Evolutionary conservation across 2,329 filamentous ascomycete species (phyloP).

Genomic region (Atkinsonella texensis): DNA sequence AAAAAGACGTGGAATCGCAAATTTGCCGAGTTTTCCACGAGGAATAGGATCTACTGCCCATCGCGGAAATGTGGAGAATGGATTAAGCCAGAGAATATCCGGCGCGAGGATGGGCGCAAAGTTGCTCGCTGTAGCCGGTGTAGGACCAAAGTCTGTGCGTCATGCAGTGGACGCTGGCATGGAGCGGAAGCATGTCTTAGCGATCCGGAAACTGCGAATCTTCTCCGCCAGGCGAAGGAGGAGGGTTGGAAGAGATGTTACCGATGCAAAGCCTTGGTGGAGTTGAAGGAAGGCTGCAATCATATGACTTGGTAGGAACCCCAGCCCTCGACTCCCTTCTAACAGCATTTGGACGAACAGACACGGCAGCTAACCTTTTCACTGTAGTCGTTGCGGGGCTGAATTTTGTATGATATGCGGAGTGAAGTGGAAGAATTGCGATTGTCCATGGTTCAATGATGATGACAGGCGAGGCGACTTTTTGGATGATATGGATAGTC

Average conservation of each 20-base stretch:
- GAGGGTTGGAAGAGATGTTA: constrained; percentile 67
- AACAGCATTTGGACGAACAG: background rate
- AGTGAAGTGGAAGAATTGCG: constrained; percentile 68
- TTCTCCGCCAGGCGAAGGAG: constrained; percentile 53
- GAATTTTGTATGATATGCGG: constrained; percentile 86
- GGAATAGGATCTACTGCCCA: constrained; percentile 69
- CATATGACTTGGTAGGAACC: constrained; percentile 69
- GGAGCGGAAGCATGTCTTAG: constrained; percentile 55
- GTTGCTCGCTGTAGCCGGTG: constrained; percentile 61
- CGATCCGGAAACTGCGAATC: constrained; percentile 51
- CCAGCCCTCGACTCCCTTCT: background rate
- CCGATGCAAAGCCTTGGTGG: constrained; percentile 61
- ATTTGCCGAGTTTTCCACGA: constrained; percentile 62
- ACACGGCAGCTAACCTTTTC: background rate
- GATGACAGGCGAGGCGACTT: constrained; percentile 41
- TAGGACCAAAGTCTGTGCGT: constrained; percentile 59
- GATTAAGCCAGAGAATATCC: constrained; percentile 63
- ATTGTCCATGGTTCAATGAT: constrained; percentile 70
- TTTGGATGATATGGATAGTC: constrained; percentile 39
- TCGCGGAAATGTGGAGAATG: constrained; percentile 60
- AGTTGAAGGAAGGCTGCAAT: constrained; percentile 73
- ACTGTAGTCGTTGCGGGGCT: constrained; percentile 56
- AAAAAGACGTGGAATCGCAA: constrained; percentile 73
- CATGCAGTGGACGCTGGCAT: constrained; percentile 68
- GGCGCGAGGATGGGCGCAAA: constrained; percentile 45